Evolutionary conservation across 108 stramenopile genomes (phyloP).

Genomic region (Cyclotella sp.): DNA sequence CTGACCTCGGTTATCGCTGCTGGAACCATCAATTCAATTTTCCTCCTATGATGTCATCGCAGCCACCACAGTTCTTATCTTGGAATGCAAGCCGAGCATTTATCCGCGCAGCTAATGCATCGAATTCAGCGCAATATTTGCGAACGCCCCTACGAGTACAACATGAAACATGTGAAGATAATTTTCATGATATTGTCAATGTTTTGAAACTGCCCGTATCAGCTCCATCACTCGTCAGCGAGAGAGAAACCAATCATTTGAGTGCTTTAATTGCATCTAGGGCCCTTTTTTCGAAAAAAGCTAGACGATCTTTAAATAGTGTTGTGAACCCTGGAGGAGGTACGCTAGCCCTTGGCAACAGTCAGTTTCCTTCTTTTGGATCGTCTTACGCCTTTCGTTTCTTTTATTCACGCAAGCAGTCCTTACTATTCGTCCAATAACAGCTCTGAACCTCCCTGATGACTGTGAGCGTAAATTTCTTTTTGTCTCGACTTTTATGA

Average conservation of each 20-base stretch:
- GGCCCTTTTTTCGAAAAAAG: constrained; percentile 63
- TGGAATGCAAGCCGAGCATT: constrained; percentile 28
- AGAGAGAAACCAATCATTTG: constrained; percentile 30
- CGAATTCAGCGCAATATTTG: not conserved
- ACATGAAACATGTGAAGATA: not conserved
- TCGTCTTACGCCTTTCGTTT: too few relatives aligned
- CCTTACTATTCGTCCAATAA: constrained; percentile 80
- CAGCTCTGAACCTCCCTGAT: constrained; percentile 81
- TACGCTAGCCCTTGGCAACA: not conserved
- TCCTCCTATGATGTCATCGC: not conserved
- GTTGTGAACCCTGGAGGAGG: constrained; percentile 76
- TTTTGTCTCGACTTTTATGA: too few relatives aligned
- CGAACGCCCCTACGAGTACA: not conserved
- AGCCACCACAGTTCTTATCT: constrained; percentile 13
- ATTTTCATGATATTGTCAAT: constrained; percentile 10
- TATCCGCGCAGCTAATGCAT: constrained; percentile 3
- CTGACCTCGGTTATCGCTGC: not conserved
- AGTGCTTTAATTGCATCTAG: constrained; percentile 42
- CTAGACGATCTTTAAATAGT: constrained; percentile 52
- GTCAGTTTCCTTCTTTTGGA: not conserved
- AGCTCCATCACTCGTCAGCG: constrained; percentile 18
- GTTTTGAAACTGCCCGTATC: constrained; percentile 28
- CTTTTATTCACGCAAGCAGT: constrained; percentile 2
- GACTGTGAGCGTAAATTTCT: constrained; percentile 20
- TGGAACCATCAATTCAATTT: not conserved